Conservation (phyloP, 2,329 filamentous ascomycete species). For the Rutstroemia sp. region DNA sequence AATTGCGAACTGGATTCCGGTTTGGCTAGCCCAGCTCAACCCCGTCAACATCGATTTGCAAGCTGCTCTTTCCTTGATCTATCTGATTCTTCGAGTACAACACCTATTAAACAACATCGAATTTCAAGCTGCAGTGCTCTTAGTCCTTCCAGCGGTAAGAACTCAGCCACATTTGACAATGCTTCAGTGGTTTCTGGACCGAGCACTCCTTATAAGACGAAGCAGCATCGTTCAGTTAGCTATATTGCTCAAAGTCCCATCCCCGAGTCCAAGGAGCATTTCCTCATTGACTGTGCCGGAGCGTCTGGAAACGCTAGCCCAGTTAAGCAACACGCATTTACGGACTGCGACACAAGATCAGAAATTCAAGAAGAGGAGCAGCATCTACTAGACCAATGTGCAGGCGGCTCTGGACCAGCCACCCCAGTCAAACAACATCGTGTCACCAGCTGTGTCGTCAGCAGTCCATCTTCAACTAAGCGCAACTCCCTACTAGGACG, state of each 20-base stretch:
- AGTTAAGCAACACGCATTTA: not conserved
- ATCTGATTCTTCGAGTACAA: not conserved
- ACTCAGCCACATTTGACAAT: not conserved
- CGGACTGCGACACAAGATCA: not conserved
- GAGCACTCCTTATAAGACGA: not conserved
- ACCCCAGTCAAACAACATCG: constrained; percentile 1
- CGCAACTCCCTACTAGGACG: not conserved
- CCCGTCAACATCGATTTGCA: not conserved
- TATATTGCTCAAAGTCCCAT: not conserved
- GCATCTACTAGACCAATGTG: constrained; percentile 1
- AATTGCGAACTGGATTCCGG: not conserved
- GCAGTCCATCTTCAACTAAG: not conserved
- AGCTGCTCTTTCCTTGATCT: not conserved
- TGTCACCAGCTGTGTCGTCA: not conserved
- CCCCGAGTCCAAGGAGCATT: not conserved
- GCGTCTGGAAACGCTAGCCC: not conserved
- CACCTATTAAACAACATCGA: not conserved
- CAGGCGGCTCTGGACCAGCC: not conserved
- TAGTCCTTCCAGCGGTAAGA: not conserved
- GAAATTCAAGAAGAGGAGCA: not conserved
- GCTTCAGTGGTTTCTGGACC: not conserved
- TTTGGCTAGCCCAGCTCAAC: not conserved
- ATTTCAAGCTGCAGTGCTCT: not conserved
- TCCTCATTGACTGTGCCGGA: not conserved
- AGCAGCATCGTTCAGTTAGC: not conserved